Base-by-base conservation (phyloP, 2,329 filamentous ascomycete species). In the Phaeosphaeriaceae sp. region DNA sequence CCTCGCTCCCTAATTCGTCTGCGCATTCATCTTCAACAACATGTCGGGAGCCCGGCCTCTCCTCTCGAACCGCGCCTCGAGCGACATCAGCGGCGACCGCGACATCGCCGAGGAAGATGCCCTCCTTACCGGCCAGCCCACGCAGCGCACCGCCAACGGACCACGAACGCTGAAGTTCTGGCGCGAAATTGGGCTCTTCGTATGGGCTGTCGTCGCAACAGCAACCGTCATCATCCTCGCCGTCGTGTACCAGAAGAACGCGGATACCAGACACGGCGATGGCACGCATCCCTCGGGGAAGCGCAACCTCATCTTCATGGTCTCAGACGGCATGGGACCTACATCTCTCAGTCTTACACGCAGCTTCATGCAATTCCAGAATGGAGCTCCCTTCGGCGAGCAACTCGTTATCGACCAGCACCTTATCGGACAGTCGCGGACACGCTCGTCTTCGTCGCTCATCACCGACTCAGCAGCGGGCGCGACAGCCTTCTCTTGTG, bases 391-490 rank as follows among this genome's bases (percentile, higher is more conserved):
- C 0, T 86, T 86, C 65, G 86, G 89, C 69, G 88, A 97, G 70
- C 88, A 89, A 19, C 84, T 99, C 51, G 85, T 88, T 1, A 85
- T 99, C 51, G 95, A 99, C 76, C 84, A 90, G 72, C 91, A 98
- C 78, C 87, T 97, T 60, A 94, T 97, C 82, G 95, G 95, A 53
- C 90, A 91, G 57, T 96, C 91, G 63, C 86, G 95, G 59, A 99
- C 95, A 20, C 85, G 93, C 56, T 96, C 92, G 52, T 89, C 87
- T 66, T 92, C 86, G 71, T 94, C 90, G 56, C 82, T 98, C 60
- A 90, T 99, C 52, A 99, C 95, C 1, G 95, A 99, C 78, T 96
- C 91, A 58, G 95, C 95, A 5, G 95, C 95, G n/a, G 95, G 95
- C 40, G 95, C 95, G 2, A 99, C 95, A 0, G 95, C 95, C 1